Base-by-base conservation (phyloP, 768 basidiomycete species). In the Coprinellus micaceus region DNA sequence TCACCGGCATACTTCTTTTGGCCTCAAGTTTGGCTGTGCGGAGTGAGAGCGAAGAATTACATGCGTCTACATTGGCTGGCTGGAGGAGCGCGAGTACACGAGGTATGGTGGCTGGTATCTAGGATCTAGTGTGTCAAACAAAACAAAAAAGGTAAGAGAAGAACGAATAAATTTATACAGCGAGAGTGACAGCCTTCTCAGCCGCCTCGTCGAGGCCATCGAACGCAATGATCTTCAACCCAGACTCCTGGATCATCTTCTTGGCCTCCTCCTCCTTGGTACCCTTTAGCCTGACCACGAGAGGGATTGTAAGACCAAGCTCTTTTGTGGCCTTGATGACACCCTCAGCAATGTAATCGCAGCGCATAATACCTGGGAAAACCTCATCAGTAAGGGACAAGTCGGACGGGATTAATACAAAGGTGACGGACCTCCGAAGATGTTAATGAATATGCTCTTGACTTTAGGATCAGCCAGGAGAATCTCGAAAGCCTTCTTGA, bases 401-500 rank as follows among this genome's bases (percentile, higher is more conserved):
- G 19, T 10, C n/a, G 40, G 40, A 17, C 44, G 10, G 11, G 12
- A 29, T 7, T 19, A 33, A 6, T 33, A 6, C 21, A 25, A 37
- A 33, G 33, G 48, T 54, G 19, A 64, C 78, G 30, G 62, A 83
- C 89, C 94, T 63, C 93, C 92, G 64, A 95, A 94, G 69, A 94
- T 94, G 76, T 99, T 99, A 75, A 99, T 97, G 71, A 98, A 98
- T 64, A 99, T 99, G 56, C 91, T 91, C 81, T 95, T 96, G 64
- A 98, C 96, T 69, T 91, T 91, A 60, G 87, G 85, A 67, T 98
- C 94, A 45, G 83, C 74, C 22, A 96, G 79, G 22, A 99, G 81
- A 63, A 99, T 91, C 74, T 98, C 94, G 64, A 99, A 99, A 2
- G 97, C 97, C 74, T 95, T 98, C 82, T 98, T 99, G 63, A 99